Conservation (phyloP, 2,329 filamentous ascomycete genomes). For the Leptographium wingfieldii region DNA sequence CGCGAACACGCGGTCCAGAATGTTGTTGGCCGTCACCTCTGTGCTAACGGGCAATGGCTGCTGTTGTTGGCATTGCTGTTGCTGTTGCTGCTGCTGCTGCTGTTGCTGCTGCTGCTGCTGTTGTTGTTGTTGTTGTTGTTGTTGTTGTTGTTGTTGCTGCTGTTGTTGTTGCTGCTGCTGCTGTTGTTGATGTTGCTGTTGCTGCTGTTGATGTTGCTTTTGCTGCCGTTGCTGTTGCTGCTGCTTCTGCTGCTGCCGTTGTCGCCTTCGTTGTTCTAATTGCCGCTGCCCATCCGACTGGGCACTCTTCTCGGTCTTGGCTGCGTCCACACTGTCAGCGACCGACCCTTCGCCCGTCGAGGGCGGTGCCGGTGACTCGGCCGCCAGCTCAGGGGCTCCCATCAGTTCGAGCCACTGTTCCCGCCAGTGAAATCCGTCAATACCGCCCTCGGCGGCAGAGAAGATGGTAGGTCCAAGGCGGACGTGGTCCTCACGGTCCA, state of each 20-base stretch:
- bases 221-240: neutral
- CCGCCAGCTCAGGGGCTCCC: conserved; percentile 14
- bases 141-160: too few species aligned
- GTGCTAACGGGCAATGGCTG: neutral
- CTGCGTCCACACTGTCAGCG: neutral
- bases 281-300: conserved; percentile 1
- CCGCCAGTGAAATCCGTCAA: conserved; percentile 33
- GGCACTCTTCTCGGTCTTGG: neutral
- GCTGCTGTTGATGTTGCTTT: too few species aligned
- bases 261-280: neutral
- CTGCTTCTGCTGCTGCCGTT: neutral
- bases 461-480: conserved; percentile 33
- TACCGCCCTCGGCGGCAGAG: conserved; percentile 30
- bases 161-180: too few species aligned
- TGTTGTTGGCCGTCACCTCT: neutral
- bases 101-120: too few species aligned
- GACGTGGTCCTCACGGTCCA: conserved; percentile 36
- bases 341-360: neutral
- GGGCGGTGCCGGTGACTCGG: neutral
- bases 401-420: conserved; percentile 41
- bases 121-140: too few species aligned
- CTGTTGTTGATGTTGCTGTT: too few species aligned
- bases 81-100: too few species aligned
- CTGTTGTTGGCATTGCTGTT: too few species aligned
- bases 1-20: conserved; percentile 25